These are phyloP conservation scores for Parietichytrium sp. DNA, from an alignment of 108 stramenopile species.

Conservation along the genomic window DNA sequence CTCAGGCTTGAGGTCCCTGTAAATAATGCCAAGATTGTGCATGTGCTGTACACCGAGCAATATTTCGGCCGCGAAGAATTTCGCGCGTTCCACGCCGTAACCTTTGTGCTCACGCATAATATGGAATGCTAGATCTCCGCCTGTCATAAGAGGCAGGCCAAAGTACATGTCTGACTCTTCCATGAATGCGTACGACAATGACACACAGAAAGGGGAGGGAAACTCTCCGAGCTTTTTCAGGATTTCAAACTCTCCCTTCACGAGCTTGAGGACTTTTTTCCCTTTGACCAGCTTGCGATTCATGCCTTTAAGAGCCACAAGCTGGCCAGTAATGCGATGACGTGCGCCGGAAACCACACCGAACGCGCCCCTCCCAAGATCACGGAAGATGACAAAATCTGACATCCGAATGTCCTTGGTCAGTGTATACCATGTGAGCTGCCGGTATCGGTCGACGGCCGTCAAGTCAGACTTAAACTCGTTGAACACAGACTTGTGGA, in stretches of 20 bases:
- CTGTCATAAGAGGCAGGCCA: conserved; percentile 93
- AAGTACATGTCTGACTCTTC: conserved; percentile 90
- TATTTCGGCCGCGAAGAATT: conserved; percentile 96
- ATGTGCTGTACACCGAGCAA: conserved; percentile 88
- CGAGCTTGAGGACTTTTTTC: conserved; percentile 93
- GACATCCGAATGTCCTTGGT: background rate
- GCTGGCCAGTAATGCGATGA: conserved; percentile 58
- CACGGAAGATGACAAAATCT: conserved; percentile 50
- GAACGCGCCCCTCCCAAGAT: conserved; percentile 89
- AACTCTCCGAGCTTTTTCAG: conserved; percentile 86
- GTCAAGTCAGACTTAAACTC: background rate
- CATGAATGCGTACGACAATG: conserved; percentile 97
- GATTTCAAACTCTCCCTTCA: conserved; percentile 89
- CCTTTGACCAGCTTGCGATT: conserved; percentile 92
- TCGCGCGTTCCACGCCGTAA: conserved; percentile 78
- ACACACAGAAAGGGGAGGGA: conserved; percentile 84
- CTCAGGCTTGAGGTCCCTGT: conserved; percentile 94
- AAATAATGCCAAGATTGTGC: conserved; percentile 87
- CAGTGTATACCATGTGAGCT: conserved; percentile 25
- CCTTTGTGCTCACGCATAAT: conserved; percentile 79
- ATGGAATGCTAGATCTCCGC: conserved; percentile 96
- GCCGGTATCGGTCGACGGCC: background rate
- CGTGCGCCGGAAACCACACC: conserved; percentile 84
- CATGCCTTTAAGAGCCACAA: conserved; percentile 90
- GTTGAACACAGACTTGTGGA: background rate